A percentile compares a stretch with the other conserved stretches of the same genome.
These are phyloP conservation scores for Xylaria sp. DNA, from an alignment of 2,329 filamentous ascomycete genomes.

Conservation along the genomic window DNA sequence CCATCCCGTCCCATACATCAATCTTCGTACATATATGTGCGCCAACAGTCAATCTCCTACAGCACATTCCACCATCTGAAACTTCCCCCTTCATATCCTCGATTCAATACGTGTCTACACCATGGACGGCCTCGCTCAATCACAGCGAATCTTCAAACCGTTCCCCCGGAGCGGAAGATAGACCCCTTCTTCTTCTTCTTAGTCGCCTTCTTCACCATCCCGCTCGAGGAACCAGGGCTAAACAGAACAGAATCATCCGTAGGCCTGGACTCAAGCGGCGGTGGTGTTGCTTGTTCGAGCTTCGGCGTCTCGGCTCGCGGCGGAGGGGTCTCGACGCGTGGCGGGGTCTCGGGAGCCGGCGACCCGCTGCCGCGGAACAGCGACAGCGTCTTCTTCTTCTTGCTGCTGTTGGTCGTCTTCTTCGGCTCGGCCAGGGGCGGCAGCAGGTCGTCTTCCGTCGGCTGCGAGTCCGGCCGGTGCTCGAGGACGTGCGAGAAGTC, in stretches of 20 bases:
- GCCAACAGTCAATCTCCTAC: neutral
- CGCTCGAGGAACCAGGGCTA: constrained; percentile 5
- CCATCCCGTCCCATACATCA: neutral
- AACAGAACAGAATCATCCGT: neutral
- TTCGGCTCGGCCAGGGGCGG: neutral
- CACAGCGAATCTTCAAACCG: neutral
- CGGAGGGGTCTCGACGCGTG: neutral
- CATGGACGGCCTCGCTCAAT: neutral
- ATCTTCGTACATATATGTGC: neutral
- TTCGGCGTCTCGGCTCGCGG: neutral
- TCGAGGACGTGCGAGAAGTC: constrained; percentile 11
- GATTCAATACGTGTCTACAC: no score
- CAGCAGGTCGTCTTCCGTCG: neutral
- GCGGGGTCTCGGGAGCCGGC: neutral
- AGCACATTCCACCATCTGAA: neutral
- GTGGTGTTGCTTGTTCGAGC: neutral
- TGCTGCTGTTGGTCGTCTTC: neutral
- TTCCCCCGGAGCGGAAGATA: constrained; percentile 1
- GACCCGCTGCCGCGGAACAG: constrained; percentile 10
- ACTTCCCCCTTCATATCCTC: neutral
- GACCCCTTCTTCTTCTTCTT: constrained; percentile 28
- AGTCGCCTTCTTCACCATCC: neutral
- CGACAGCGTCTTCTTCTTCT: constrained; percentile 20
- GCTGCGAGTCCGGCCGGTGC: neutral
- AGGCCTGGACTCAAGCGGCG: neutral